Percentiles rank a stretch among this genome's conserved stretches.
Evolutionary conservation across 2,329 filamentous ascomycete genomes (phyloP).

Genomic region (Ceratocystiopsis minuta): DNA sequence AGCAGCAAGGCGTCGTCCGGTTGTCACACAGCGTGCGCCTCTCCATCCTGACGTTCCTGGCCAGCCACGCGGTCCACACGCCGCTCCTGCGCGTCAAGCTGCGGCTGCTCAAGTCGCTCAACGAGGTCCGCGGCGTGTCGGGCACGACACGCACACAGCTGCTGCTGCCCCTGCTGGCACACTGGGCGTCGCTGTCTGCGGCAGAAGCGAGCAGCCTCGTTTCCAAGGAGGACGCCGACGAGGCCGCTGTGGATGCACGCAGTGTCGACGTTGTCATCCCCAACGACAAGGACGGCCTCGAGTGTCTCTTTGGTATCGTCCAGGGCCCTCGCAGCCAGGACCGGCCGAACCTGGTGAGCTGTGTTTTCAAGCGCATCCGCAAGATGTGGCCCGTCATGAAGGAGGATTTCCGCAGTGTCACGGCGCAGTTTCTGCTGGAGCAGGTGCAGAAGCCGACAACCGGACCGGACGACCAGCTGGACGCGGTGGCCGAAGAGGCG

Average conservation of each 20-base stretch:
- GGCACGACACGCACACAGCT: conserved; percentile 50
- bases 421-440: conserved; percentile 45
- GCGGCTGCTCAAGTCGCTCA: conserved; percentile 52
- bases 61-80: conserved; percentile 51
- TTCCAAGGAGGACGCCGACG: conserved; percentile 17
- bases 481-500: conserved; percentile 37
- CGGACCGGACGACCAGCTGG: conserved; percentile 17
- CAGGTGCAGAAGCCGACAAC: conserved; percentile 30
- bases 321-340: conserved; percentile 21
- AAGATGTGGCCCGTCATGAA: conserved; percentile 59
- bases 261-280: conserved; percentile 35
- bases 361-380: conserved; percentile 50
- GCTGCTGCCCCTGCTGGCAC: conserved; percentile 55
- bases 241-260: conserved; percentile 16
- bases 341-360: conserved; percentile 39
- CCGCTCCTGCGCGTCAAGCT: conserved; percentile 53
- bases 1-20: conserved; percentile 13
- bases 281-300: conserved; percentile 33
- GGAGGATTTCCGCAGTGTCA: conserved; percentile 36
- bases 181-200: conserved; percentile 43
- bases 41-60: conserved; percentile 52
- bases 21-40: conserved; percentile 43
- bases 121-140: conserved; percentile 55
- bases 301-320: conserved; percentile 31
- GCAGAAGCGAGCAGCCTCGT: conserved; percentile 33